These are phyloP conservation scores for Thuja plicata DNA, from an alignment of 83 land plant species.

Conservation along the genomic window DNA sequence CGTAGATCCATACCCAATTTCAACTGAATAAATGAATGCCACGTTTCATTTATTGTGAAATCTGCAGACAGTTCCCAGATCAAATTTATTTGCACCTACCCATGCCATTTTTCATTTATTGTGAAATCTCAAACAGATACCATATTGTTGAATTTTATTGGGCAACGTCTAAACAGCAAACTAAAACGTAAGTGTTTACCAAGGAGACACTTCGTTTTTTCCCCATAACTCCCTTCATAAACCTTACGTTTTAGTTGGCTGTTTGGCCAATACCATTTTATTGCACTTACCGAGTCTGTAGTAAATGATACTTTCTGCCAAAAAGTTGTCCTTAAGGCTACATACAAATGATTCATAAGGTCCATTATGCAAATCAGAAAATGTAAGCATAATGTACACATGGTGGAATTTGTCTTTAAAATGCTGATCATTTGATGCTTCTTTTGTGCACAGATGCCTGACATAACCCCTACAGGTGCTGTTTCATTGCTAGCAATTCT, in stretches of 20 bases:
- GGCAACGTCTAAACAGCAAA: no score
- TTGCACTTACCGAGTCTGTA: background rate
- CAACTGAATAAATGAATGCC: background rate
- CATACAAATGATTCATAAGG: background rate
- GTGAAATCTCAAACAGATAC: no score
- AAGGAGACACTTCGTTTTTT: no score
- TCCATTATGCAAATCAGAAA: background rate
- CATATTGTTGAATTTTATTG: background rate
- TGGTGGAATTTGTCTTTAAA: background rate
- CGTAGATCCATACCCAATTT: background rate
- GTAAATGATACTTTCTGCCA: background rate
- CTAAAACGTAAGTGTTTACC: no score
- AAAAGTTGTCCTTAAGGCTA: background rate
- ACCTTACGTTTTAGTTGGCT: no score
- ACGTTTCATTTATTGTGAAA: no score
- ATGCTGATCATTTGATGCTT: background rate
- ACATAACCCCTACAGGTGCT: background rate
- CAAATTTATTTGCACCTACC: background rate
- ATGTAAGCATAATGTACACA: background rate
- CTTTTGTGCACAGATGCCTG: background rate
- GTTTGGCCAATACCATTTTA: no score
- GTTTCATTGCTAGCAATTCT: background rate
- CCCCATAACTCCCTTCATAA: no score
- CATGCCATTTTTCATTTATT: no score
- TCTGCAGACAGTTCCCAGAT: background rate